Conservation (phyloP, 208 protist species). For the Entamoeba moshkovskii region DNA sequence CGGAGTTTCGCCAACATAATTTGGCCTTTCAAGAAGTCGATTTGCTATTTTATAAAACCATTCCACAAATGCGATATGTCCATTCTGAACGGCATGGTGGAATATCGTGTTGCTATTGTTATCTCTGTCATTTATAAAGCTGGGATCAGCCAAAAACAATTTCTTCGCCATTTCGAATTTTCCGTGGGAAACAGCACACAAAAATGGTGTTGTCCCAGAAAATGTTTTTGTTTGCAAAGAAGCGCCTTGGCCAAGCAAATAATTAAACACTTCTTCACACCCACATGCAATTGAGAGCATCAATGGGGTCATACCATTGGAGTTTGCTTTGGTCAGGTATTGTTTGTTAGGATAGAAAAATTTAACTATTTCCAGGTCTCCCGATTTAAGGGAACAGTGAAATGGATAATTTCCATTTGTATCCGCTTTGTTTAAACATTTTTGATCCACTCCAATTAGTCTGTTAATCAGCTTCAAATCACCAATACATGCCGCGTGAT, state of each 20-base stretch:
- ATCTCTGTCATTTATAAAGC: neutral
- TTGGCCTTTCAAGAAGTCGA: neutral
- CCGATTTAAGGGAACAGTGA: neutral
- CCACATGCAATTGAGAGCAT: neutral
- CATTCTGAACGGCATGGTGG: neutral
- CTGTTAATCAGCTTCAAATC: neutral
- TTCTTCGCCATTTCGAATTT: neutral
- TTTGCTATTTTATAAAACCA: neutral
- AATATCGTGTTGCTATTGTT: neutral
- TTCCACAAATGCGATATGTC: neutral
- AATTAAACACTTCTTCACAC: neutral
- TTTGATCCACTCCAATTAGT: neutral
- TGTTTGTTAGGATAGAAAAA: neutral
- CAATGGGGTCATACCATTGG: neutral
- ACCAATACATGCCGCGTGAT: neutral
- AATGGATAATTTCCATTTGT: neutral
- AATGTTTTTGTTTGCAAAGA: neutral
- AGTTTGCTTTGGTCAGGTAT: neutral
- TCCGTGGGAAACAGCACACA: neutral
- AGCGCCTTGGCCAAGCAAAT: neutral
- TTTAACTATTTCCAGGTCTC: neutral
- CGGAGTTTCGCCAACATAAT: neutral
- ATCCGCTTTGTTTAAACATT: neutral
- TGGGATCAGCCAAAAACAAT: neutral
- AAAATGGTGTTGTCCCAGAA: neutral